These are phyloP conservation scores for Metarhizium brunneum DNA, from an alignment of 2,329 filamentous ascomycete genomes.

Conservation along the genomic window DNA sequence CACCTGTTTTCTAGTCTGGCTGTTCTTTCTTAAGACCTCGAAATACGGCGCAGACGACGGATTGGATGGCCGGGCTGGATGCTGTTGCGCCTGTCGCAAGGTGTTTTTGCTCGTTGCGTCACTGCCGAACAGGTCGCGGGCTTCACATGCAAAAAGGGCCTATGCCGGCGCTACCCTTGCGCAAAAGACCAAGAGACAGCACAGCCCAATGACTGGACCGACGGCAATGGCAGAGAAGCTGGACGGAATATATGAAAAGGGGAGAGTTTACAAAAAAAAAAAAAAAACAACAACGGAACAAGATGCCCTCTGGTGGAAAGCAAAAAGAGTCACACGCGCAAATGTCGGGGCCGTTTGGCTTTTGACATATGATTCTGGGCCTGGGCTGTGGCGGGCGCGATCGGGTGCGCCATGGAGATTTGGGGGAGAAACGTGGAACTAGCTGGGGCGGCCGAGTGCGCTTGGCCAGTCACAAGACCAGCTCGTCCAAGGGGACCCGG, in stretches of 20 bases:
- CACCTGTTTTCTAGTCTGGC: neutral
- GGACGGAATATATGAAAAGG: too few species aligned
- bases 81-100: too few species aligned
- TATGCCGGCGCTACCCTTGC: neutral
- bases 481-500: neutral
- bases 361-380: conserved; percentile 8
- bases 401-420: neutral
- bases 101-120: neutral
- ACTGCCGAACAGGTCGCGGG: neutral
- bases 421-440: neutral
- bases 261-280: neutral
- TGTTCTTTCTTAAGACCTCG: neutral
- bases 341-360: neutral
- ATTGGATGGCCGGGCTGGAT: too few species aligned
- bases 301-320: neutral
- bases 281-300: neutral
- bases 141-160: neutral
- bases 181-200: too few species aligned
- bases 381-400: neutral
- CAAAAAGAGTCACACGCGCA: neutral
- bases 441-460: neutral
- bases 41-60: too few species aligned
- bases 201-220: too few species aligned
- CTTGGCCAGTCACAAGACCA: neutral
- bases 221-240: too few species aligned